phyloP scores from a whole-genome alignment of 1,139 yeast species.

The Yamadazyma dushanensis region DNA sequence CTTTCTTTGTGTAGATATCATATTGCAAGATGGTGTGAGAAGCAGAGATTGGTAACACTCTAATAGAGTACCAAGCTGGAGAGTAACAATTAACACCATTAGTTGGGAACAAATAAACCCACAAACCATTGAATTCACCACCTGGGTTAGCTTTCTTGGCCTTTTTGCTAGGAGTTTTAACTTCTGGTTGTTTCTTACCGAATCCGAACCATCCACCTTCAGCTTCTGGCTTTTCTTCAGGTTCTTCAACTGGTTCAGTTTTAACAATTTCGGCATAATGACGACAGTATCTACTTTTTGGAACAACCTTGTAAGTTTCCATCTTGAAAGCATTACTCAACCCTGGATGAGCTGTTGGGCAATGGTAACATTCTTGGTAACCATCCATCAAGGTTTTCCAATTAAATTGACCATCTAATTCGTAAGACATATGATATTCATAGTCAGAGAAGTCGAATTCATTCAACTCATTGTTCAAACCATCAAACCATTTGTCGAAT shows the following conservation, averaged over 20 bases:
- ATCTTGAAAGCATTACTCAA: conserved; percentile 55
- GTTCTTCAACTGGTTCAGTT: conserved; percentile 11
- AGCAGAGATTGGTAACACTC: conserved; percentile 56
- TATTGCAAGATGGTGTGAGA: conserved; percentile 57
- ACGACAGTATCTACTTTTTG: conserved; percentile 58
- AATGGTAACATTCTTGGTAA: conserved; percentile 65
- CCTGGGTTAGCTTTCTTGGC: conserved; percentile 47
- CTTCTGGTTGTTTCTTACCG: conserved; percentile 29
- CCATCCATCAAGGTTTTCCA: conserved; percentile 72
- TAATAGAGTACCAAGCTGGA: conserved; percentile 64
- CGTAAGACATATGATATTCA: conserved; percentile 66
- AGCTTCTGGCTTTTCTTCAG: conserved; percentile 10
- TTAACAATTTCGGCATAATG: conserved; percentile 42
- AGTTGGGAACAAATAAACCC: conserved; percentile 61
- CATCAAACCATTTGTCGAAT: conserved; percentile 54
- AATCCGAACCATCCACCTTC: conserved; percentile 52
- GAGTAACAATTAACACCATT: conserved; percentile 64
- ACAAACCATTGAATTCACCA: conserved; percentile 59
- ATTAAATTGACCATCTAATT: conserved; percentile 60
- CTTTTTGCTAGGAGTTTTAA: conserved; percentile 3
- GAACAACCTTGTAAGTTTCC: conserved; percentile 66
- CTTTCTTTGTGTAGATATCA: conserved; percentile 62
- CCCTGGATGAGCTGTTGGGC: conserved; percentile 68
- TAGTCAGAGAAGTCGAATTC: conserved; percentile 61
- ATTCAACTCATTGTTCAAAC: conserved; percentile 49